Base-by-base conservation (phyloP, 2,329 filamentous ascomycete species). In the Sclerotinia trifoliorum region DNA sequence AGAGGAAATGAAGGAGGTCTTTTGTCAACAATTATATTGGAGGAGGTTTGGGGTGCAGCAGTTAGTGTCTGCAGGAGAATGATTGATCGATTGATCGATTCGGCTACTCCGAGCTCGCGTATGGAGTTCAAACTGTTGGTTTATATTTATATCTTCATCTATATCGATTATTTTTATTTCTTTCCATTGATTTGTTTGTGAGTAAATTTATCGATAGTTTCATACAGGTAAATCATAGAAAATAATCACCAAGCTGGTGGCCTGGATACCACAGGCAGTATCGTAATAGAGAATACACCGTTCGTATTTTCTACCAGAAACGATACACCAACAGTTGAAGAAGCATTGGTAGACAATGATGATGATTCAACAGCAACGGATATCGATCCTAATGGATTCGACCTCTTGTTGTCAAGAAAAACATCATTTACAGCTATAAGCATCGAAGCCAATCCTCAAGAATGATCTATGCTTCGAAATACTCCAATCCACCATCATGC, bases 291-390 rank as follows among this genome's bases (percentile, higher is more conserved):
- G 48, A 49, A 55, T 17, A 68, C 67, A 13, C 48, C 67, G 10
- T 55, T 68, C 1, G 32, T 68, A 17, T 71, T 72, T 19, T 64
- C 69, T 32, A 66, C 72, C 15, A 48, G 46, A 26, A 54, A 44
- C 2, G 24, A n/a, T 66, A 75, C 21, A 44, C 68, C 5, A 32
- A 61, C 24, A 58, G 68, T 68, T 42, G 65, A 42, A 11, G 56
- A 24, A 32, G 15, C 24, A 10, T 54, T 54, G 56, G 26, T 32
- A 17, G 69, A 69, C 10, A 71, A 75, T 21, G 73, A 73, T 21
- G 49, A 15, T 2, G 56, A 68, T 35, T 57, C 63, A n/a, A 13
- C 77, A 75, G 86, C 82, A 73, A 87, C 42, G 0, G 74, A 77
- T 11, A 75, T 76, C 44, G 73, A 76, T 32, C 66, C 73, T 4